phyloP scores from a whole-genome alignment of 148 eudicot genomes.

The Polygonum maritimum region DNA sequence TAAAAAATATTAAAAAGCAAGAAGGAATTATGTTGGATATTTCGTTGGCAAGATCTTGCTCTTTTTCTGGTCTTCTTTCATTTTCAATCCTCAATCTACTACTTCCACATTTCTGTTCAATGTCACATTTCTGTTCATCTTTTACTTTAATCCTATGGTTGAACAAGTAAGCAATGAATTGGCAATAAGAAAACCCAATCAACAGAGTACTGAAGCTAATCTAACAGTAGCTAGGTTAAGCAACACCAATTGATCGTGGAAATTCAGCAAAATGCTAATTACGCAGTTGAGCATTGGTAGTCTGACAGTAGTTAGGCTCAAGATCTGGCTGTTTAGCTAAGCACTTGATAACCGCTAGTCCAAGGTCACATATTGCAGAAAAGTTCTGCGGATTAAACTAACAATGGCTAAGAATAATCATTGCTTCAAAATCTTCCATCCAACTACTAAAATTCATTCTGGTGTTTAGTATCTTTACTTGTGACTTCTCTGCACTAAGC shows the following conservation, averaged over 20 bases:
- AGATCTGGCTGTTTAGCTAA: constrained; percentile 45
- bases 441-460: neutral
- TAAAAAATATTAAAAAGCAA: neutral
- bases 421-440: neutral
- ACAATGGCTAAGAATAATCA: constrained; percentile 13
- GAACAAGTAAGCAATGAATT: too few relatives aligned
- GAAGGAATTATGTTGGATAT: neutral
- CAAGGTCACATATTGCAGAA: constrained; percentile 78
- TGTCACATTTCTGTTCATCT: too few relatives aligned
- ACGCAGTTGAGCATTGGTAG: too few relatives aligned
- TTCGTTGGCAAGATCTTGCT: neutral
- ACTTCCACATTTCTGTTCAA: neutral
- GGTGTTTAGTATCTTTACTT: constrained; percentile 39
- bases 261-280: too few relatives aligned
- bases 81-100: neutral
- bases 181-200: too few relatives aligned
- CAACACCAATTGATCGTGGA: too few relatives aligned
- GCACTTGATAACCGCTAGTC: constrained; percentile 57
- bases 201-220: too few relatives aligned
- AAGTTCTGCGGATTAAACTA: constrained; percentile 50
- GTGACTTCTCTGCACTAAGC: constrained; percentile 54
- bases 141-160: too few relatives aligned
- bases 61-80: neutral
- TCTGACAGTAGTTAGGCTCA: constrained; percentile 13
- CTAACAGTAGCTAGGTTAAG: too few relatives aligned